Evolutionary conservation across 2,329 filamentous ascomycete species (phyloP).

Genomic region (Fusarium clavum): DNA sequence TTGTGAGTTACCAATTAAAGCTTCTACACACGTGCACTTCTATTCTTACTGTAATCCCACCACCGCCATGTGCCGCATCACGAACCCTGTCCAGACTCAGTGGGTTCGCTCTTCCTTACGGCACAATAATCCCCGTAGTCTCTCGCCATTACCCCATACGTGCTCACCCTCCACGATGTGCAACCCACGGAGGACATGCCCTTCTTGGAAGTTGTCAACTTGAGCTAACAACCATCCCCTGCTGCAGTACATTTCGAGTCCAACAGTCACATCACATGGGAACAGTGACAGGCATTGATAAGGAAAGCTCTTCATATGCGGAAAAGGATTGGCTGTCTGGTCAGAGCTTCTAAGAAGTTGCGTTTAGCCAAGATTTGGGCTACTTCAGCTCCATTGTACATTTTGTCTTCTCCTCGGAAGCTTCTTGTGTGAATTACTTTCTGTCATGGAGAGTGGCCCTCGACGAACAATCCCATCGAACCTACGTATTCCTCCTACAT

Average conservation of each 20-base stretch:
- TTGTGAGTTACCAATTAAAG: background rate
- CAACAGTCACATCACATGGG: constrained; percentile 31
- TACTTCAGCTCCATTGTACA: constrained; percentile 6
- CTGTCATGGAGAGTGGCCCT: constrained; percentile 44
- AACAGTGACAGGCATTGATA: constrained; percentile 31
- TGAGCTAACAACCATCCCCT: constrained; percentile 27
- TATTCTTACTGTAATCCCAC: background rate
- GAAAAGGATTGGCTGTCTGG: background rate
- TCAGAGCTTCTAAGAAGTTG: background rate
- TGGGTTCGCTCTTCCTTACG: background rate
- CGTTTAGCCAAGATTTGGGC: background rate
- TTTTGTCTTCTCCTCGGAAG: background rate
- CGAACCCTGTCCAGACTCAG: constrained; percentile 2
- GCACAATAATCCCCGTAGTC: background rate
- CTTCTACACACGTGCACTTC: constrained; percentile 3
- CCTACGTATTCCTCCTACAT: constrained; percentile 39
- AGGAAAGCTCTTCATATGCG: constrained; percentile 19
- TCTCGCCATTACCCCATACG: constrained; percentile 7
- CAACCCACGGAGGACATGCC: constrained; percentile 29
- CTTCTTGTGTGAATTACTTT: background rate
- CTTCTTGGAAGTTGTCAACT: constrained; percentile 31
- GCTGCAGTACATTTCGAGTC: background rate
- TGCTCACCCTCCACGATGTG: constrained; percentile 31
- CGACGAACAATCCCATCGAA: constrained; percentile 36
- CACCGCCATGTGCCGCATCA: background rate